Conservation (phyloP, 768 basidiomycete species). For the Leucosporidium yakuticum region DNA sequence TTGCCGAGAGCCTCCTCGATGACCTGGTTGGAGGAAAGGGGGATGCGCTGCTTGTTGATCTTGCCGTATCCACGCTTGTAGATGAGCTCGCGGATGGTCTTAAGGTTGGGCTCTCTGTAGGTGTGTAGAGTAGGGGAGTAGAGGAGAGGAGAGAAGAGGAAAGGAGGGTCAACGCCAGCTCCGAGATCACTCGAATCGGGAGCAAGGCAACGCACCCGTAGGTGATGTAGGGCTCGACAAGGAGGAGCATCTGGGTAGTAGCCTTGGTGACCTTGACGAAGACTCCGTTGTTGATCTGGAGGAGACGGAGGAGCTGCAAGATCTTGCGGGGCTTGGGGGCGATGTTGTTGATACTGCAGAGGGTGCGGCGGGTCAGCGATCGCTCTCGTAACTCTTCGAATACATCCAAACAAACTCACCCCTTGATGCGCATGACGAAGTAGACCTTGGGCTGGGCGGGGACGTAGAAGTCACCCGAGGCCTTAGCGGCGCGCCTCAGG, state of each 20-base stretch:
- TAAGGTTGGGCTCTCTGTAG: constrained; percentile 84
- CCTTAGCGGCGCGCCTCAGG: constrained; percentile 83
- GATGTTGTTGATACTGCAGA: constrained; percentile 91
- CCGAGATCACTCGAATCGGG: constrained; percentile 8
- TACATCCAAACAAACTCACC: constrained; percentile 53
- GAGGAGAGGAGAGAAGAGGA: constrained; percentile 4
- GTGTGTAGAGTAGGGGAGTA: too few relatives aligned
- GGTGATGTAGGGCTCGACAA: constrained; percentile 94
- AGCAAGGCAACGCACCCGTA: constrained; percentile 64
- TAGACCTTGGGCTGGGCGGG: constrained; percentile 93
- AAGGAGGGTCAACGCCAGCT: background rate
- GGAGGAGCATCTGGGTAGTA: constrained; percentile 94
- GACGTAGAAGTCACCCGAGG: constrained; percentile 93
- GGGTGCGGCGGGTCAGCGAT: background rate
- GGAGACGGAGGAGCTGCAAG: constrained; percentile 91
- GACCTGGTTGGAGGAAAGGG: constrained; percentile 84
- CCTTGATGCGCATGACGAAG: constrained; percentile 95
- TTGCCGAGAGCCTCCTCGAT: constrained; percentile 87
- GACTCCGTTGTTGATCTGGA: constrained; percentile 99
- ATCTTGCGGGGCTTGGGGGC: constrained; percentile 99
- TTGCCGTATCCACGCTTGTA: constrained; percentile 99
- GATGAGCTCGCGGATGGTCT: constrained; percentile 90
- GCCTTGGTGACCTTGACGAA: constrained; percentile 96
- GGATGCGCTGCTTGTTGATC: constrained; percentile 94
- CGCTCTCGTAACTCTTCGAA: background rate